Evolutionary conservation across 148 eudicot species (phyloP), one percentile per base, ranked within the genome.

Genomic region (Tetragonia tetragonoides): DNA sequence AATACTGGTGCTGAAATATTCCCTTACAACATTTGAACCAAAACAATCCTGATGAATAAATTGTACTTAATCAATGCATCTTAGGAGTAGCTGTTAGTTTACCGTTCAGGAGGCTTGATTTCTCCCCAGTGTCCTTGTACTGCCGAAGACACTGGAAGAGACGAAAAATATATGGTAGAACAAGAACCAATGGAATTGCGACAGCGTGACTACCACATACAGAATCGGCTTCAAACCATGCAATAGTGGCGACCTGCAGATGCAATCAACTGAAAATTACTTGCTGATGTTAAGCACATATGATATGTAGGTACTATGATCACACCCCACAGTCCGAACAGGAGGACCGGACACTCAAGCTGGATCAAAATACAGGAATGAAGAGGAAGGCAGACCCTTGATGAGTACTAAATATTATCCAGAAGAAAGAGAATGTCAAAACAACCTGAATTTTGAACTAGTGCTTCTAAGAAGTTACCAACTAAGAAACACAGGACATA

Each of bases 211-310:
- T 93, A n/a, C 99, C 99, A 86, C 99, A 95, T 75, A 95, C 95
- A 78, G 99, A 93, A 85, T 95, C 97, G 70, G 97, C 99, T 85
- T 95, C 99, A 83, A 95, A 93, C 99, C 99, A 95, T 68, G 99
- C 99, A 78, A 95, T 92, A 39, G 97, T 95, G 47, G 97, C 99
- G 66, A 95, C 99, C 99, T 95, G 86, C 83, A 90, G 42, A 71
- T 54, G 76, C 54, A 85, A 69, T 16, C 44, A 44, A 7, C 66
- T 39, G 65, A 65, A 39, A 64, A 62, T 23, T 17, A 47, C 14
- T 59, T 46, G 53, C 20, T 38, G 44, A 37, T 18, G 47, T 60
- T 53, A 67, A 79, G 67, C 44, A 49, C 2, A 49, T 49, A 49
- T 10, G 10, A 49, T 14, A 49, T 49, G 7, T 49, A 28, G 1